Evolutionary conservation across 2,329 filamentous ascomycete species (phyloP).

Genomic region (Colletotrichum agaves): DNA sequence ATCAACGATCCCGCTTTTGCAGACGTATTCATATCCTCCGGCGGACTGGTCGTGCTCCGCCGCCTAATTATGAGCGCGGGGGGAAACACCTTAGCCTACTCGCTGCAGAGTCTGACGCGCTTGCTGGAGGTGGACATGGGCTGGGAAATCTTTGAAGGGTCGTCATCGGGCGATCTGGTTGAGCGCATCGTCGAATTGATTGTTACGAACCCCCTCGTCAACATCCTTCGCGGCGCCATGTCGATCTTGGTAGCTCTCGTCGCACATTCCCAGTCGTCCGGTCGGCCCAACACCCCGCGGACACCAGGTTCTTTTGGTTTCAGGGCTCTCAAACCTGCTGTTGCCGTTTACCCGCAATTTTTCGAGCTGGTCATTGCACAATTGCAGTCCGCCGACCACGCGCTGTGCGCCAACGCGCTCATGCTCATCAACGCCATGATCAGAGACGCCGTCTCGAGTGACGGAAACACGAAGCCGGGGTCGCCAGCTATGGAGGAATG

Average conservation of each 20-base stretch:
- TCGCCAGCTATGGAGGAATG: constrained; percentile 74
- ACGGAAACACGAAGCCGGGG: constrained; percentile 54
- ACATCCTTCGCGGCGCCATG: constrained; percentile 96
- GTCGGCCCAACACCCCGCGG: constrained; percentile 47
- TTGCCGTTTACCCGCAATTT: constrained; percentile 92
- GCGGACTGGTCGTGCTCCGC: constrained; percentile 83
- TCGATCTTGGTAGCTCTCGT: constrained; percentile 95
- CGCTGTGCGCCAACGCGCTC: constrained; percentile 92
- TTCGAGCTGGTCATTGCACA: constrained; percentile 93
- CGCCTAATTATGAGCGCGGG: constrained; percentile 85
- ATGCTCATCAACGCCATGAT: constrained; percentile 97
- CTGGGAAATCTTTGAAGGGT: constrained; percentile 85
- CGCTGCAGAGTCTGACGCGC: constrained; percentile 86
- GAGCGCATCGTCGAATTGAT: constrained; percentile 89
- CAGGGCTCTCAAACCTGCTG: constrained; percentile 88
- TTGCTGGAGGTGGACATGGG: constrained; percentile 97
- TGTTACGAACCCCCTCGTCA: constrained; percentile 94
- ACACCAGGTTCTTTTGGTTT: constrained; percentile 81
- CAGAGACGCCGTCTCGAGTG: constrained; percentile 85
- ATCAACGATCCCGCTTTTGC: constrained; percentile 97
- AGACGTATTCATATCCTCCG: constrained; percentile 92
- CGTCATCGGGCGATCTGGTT: constrained; percentile 72
- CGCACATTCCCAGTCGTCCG: constrained; percentile 77
- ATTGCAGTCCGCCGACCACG: constrained; percentile 92
- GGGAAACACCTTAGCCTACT: constrained; percentile 96